Evolutionary conservation across 768 basidiomycete genomes (phyloP), one percentile per base, ranked within the genome.

Genomic region (Leccinum rimulosum): DNA sequence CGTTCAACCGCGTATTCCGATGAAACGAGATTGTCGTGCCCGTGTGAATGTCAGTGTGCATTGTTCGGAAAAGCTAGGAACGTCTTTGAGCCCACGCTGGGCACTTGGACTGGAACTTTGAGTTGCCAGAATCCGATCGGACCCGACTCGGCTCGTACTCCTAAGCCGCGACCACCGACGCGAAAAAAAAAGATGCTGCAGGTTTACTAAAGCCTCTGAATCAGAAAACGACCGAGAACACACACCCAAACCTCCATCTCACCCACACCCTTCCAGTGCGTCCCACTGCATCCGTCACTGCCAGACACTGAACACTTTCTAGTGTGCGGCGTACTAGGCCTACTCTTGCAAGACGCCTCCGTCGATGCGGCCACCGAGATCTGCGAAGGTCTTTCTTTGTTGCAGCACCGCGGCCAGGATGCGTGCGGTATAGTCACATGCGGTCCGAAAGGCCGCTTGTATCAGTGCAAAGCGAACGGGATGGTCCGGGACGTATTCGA

Each of bases 401-500:
- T 99, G 5, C 97, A 99, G 73, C 97, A 99, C 70, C 83, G 96
- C 64, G 97, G 96, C 12, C 96, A 99, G 74, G 97, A 99, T 80
- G 97, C 97, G 0, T 96, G 95, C 64, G 97, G 97, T 36, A 88
- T 98, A 68, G 88, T 99, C 59, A 99, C 97, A 35, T 95, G 97
- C 73, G 97, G 95, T 3, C 85, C 86, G 5, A 94, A 93, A 70
- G 97, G 97, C 28, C 86, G 95, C 48, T 90, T 99, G 71, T 98
- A 90, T 74, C 97, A 99, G 72, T 95, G 94, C 81, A 99, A 99
- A 76, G 93, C 94, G 28, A 99, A 98, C 70, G 97, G 97, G 48
- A 98, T 99, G 97, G 96, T 99, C 66, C 83, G 95, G 54, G 97
- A 99, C 70, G 89, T 98, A 60, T 94, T 98, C 74, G 95, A 98